Evolutionary conservation across 768 basidiomycete species (phyloP).

Genomic region (Leucogyrophana mollusca): DNA sequence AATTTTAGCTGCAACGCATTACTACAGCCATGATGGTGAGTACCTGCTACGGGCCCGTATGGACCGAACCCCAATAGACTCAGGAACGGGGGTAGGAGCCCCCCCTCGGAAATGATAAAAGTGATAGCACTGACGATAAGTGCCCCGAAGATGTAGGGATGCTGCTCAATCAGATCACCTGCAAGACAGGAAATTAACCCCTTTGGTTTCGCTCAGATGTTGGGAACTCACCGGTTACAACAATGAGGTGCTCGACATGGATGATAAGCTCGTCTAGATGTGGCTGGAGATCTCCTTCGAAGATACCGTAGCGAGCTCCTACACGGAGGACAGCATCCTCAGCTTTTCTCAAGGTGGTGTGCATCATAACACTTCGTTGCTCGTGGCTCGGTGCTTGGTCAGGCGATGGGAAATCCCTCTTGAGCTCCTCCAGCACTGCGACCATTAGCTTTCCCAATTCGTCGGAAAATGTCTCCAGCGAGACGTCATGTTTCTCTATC

Average conservation of each 20-base stretch:
- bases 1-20: no score
- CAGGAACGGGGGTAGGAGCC: slow-evolving; percentile 30
- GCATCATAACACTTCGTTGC: slow-evolving; percentile 19
- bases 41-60: slow-evolving; percentile 34
- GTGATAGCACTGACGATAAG: slow-evolving; percentile 22
- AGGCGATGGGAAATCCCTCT: slow-evolving; percentile 26
- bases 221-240: slow-evolving; percentile 18
- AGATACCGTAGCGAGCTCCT: slow-evolving; percentile 17
- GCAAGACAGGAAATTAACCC: background rate
- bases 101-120: slow-evolving; percentile 29
- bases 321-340: slow-evolving; percentile 25
- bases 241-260: slow-evolving; percentile 18
- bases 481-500: slow-evolving; percentile 1
- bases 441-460: slow-evolving; percentile 11
- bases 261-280: slow-evolving; percentile 24
- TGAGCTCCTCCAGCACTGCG: slow-evolving; percentile 23
- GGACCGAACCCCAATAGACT: slow-evolving; percentile 37
- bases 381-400: slow-evolving; percentile 29
- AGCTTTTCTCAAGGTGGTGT: slow-evolving; percentile 18
- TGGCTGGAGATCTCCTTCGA: slow-evolving; percentile 18
- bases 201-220: no score
- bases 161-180: slow-evolving; percentile 38
- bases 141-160: slow-evolving; percentile 26
- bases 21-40: no score
- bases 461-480: slow-evolving; percentile 14